A percentile compares a stretch with the other conserved stretches of the same genome.
These are phyloP conservation scores for Apiotrichum siamense DNA, from an alignment of 1,284 basidiomycete genomes.

Conservation along the genomic window DNA sequence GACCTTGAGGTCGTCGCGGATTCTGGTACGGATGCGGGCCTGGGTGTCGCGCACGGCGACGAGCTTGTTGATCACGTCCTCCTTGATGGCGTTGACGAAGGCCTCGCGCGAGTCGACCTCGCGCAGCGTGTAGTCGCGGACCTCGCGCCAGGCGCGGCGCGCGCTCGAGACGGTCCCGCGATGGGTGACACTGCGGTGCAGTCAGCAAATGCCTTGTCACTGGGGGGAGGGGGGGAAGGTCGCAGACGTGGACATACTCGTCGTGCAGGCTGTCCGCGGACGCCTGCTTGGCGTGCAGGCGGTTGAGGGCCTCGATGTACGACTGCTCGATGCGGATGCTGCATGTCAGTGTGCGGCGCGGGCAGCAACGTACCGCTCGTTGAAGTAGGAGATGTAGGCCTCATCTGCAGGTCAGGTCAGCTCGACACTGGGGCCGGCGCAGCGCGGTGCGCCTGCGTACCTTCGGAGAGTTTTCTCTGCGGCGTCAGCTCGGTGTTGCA, in stretches of 20 bases:
- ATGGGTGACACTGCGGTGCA: constrained; percentile 35
- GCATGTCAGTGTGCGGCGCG: constrained; percentile 11
- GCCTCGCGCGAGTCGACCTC: constrained; percentile 77
- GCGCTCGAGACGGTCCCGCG: constrained; percentile 57
- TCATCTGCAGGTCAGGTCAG: constrained; percentile 47
- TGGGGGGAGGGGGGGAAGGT: background rate
- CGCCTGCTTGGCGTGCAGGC: constrained; percentile 63
- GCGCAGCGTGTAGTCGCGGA: constrained; percentile 73
- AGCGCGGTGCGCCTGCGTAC: background rate
- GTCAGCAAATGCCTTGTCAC: background rate
- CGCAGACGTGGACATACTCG: constrained; percentile 30
- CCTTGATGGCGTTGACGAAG: constrained; percentile 61
- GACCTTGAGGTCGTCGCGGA: constrained; percentile 78
- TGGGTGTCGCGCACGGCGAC: constrained; percentile 65
- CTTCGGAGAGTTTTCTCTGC: constrained; percentile 45
- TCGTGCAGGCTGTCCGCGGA: constrained; percentile 54
- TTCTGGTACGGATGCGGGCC: constrained; percentile 77
- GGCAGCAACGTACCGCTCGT: constrained; percentile 61
- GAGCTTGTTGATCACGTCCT: constrained; percentile 66
- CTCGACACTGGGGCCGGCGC: background rate
- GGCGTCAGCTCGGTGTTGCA: constrained; percentile 1
- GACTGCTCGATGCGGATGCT: constrained; percentile 75
- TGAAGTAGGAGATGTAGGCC: constrained; percentile 73
- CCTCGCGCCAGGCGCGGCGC: constrained; percentile 69
- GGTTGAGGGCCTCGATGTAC: constrained; percentile 67